Conservation (phyloP, 306 rosid species). For the Amphicarpaea edgeworthii region DNA sequence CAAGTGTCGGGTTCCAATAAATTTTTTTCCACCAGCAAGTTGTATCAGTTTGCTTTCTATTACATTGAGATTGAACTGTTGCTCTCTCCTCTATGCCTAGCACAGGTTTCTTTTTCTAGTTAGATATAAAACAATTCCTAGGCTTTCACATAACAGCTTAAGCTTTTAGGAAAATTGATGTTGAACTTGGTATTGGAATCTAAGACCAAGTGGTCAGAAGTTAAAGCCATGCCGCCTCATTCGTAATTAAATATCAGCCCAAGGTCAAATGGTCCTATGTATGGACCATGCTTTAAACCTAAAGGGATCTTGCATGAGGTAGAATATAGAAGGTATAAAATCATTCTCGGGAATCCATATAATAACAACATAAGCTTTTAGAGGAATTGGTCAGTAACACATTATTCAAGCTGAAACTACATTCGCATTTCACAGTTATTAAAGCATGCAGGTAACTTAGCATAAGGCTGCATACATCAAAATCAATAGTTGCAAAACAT, state of each 20-base stretch:
- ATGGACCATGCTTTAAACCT: slow-evolving; percentile 6
- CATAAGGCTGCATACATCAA: slow-evolving; percentile 31
- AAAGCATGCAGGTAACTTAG: background rate
- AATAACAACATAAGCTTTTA: slow-evolving; percentile 14
- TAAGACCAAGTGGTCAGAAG: background rate
- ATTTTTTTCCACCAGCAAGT: background rate
- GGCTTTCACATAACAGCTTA: slow-evolving; percentile 7
- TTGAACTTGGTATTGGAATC: background rate
- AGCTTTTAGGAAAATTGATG: background rate
- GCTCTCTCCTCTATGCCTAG: background rate
- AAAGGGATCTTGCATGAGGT: background rate
- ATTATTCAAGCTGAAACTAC: slow-evolving; percentile 20
- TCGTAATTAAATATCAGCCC: background rate
- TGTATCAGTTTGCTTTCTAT: background rate
- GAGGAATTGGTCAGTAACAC: slow-evolving; percentile 9
- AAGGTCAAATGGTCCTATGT: slow-evolving; percentile 1
- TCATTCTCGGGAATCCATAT: background rate
- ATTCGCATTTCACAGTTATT: slow-evolving; percentile 13
- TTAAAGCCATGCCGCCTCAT: background rate
- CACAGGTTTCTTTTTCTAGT: background rate
- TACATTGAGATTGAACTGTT: background rate
- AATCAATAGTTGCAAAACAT: slow-evolving; percentile 3
- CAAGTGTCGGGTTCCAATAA: background rate
- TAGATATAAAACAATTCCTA: background rate
- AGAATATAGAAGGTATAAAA: background rate